Base-by-base conservation (phyloP, 2,329 filamentous ascomycete species). In the Colletotrichum sp. region DNA sequence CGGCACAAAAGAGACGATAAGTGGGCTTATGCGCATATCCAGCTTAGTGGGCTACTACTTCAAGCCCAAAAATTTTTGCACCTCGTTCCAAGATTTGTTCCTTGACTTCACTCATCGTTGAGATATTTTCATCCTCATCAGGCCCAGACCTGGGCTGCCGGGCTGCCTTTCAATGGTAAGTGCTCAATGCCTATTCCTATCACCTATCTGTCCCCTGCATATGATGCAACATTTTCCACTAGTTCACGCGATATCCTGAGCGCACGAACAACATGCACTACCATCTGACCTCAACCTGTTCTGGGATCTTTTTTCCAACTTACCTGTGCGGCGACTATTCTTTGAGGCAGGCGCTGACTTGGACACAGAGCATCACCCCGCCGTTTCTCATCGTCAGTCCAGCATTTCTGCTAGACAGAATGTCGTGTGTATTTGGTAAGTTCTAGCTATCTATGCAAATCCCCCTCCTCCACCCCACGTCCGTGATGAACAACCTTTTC, bases 261-360 rank as follows among this genome's bases (percentile, higher is more conserved):
- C 91, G 89, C 82, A 83, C 81, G 88, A 91, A 92, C 88, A 88
- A 93, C 92, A 94, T 94, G 92, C 92, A 94, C 92, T 93, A 94
- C 92, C 92, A 94, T 94, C 92, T 94, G 92, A 92, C 86, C 79
- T 13, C 38, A n/a, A 34, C 12, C n/a, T 63, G 52, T 43, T 32
- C 6, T 34, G 30, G 55, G 26, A 58, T 16, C 10, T 60, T 12
- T 34, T 36, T 58, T 61, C n/a, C 10, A 24, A 52, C 5, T 13
- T 8, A 36, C 30, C 6, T 34, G 48, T 21, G 18, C 43, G 8
- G 28, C 15, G 21, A 34, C 58, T 18, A 61, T 61, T 8, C 6
- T 15, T 55, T 7, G 12, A 48, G 24, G 18, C 18, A 70, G 48
- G 9, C 7, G 34, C 71, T 74, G 24, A 74, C 71, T 34, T 10